A percentile compares a stretch with the other conserved stretches of the same genome.
phyloP scores from a whole-genome alignment of 2,329 filamentous ascomycete genomes.

The Emericellopsis atlantica region DNA sequence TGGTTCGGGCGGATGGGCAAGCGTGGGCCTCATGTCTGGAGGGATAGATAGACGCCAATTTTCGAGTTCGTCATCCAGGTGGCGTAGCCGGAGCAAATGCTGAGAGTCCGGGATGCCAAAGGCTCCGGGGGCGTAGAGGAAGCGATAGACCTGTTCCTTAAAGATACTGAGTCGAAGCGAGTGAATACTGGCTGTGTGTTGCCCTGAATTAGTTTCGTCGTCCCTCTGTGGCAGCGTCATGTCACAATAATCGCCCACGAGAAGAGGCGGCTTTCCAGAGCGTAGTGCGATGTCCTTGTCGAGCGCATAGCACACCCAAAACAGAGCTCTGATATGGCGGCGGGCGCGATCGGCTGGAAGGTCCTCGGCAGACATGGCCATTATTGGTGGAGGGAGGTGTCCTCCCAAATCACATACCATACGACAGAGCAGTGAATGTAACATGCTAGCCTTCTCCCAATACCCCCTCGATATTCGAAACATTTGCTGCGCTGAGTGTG shows the following conservation, averaged over 20 bases:
- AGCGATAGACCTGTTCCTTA: conserved; percentile 33
- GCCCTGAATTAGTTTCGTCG: background rate
- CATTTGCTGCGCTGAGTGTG: no score
- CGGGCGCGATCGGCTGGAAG: conserved; percentile 11
- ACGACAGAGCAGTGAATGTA: conserved; percentile 19
- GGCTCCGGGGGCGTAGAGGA: conserved; percentile 31
- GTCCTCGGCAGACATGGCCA: no score
- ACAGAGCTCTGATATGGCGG: conserved; percentile 26
- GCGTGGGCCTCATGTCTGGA: conserved; percentile 26
- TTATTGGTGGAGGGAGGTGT: conserved; percentile 14
- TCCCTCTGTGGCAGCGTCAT: conserved; percentile 27
- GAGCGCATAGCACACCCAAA: conserved; percentile 41
- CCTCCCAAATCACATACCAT: conserved; percentile 35
- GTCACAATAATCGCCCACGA: conserved; percentile 39
- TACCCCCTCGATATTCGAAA: no score
- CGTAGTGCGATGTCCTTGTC: conserved; percentile 44
- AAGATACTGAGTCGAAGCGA: conserved; percentile 35
- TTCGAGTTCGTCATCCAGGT: conserved; percentile 43
- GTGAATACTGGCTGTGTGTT: conserved; percentile 21
- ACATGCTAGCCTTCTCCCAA: no score
- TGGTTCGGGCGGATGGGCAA: conserved; percentile 21
- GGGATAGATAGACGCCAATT: conserved; percentile 37
- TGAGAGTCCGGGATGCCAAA: conserved; percentile 38
- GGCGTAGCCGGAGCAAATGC: conserved; percentile 37
- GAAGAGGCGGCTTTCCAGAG: conserved; percentile 36